A percentile compares a stretch with the other conserved stretches of the same genome.
Evolutionary conservation across 2,329 filamentous ascomycete species (phyloP).

Genomic region (Cercospora sojina): DNA sequence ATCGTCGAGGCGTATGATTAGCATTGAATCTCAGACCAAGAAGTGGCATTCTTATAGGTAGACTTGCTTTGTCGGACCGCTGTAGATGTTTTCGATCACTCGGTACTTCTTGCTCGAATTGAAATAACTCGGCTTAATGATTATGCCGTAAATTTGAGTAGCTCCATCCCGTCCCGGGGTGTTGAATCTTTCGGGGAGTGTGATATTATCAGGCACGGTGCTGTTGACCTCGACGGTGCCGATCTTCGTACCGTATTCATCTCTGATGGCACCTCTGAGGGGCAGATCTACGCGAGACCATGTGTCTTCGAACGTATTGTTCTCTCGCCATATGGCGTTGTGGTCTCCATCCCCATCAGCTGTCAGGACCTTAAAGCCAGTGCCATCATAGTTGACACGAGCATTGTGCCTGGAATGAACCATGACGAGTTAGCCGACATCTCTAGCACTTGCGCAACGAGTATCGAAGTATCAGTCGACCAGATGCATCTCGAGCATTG

Average conservation of each 20-base stretch:
- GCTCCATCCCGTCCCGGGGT: conserved; percentile 5
- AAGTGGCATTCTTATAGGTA: not conserved
- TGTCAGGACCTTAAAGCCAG: conserved; percentile 9
- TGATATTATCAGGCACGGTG: not conserved
- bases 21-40: not conserved
- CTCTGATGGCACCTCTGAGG: conserved; percentile 1
- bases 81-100: conserved; percentile 11
- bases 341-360: conserved; percentile 5
- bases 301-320: conserved; percentile 5
- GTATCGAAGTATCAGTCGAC: not conserved
- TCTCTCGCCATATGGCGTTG: not conserved
- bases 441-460: not conserved
- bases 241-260: not conserved
- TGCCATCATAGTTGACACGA: conserved; percentile 10
- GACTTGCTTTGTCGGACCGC: not conserved
- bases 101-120: conserved; percentile 9
- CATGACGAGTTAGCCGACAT: not conserved
- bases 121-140: conserved; percentile 7
- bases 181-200: conserved; percentile 7
- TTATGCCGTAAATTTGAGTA: conserved; percentile 12
- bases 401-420: not conserved
- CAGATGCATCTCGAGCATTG: not conserved
- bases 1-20: not conserved
- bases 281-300: conserved; percentile 5
- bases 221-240: not conserved